These are phyloP conservation scores for Lithocarpus polystachyus DNA, from an alignment of 306 rosid genomes.

Conservation along the genomic window DNA sequence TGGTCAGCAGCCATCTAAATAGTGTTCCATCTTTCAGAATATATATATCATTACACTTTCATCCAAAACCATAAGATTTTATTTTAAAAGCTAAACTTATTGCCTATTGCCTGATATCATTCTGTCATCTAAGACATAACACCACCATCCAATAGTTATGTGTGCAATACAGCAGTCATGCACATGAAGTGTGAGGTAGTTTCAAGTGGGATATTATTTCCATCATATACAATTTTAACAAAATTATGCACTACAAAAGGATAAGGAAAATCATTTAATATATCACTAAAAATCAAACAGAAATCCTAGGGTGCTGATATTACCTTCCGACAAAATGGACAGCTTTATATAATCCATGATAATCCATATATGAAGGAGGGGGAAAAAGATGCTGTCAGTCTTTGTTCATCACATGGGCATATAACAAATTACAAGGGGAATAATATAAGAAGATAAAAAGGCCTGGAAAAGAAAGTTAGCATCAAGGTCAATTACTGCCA, in stretches of 20 bases:
- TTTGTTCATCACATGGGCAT: constrained; percentile 4
- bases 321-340: constrained; percentile 99
- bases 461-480: neutral
- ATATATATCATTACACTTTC: neutral
- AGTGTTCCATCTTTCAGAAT: neutral
- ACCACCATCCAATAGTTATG: neutral
- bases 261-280: neutral
- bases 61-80: neutral
- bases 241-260: neutral
- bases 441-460: neutral
- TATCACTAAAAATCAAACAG: neutral
- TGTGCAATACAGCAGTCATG: neutral
- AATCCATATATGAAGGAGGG: constrained; percentile 19
- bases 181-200: neutral
- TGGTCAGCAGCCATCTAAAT: neutral
- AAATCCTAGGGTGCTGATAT: neutral
- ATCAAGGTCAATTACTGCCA: neutral
- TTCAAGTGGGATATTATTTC: neutral
- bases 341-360: constrained; percentile 50
- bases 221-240: neutral
- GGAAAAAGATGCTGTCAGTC: constrained; percentile 35
- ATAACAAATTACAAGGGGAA: neutral
- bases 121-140: neutral
- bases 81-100: neutral
- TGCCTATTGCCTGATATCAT: constrained; percentile 14